Base-by-base conservation (phyloP, 331 rosid species). In the Prunus yedoensis region DNA sequence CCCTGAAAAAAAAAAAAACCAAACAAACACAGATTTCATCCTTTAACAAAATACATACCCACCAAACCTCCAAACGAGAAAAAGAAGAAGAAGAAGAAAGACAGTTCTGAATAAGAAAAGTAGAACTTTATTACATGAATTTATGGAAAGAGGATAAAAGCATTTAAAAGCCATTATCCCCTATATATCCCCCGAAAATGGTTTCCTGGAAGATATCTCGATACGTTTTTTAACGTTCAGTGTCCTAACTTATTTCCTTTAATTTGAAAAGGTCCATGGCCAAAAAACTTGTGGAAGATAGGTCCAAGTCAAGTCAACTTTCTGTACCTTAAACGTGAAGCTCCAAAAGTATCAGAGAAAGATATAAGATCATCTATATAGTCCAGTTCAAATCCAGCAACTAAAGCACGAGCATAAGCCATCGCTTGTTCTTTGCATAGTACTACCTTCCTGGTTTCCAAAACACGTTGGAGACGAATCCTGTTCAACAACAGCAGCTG, bases 381-480 rank as follows among this genome's bases (percentile, higher is more conserved):
- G 77, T 92, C 94, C 32, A 87, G 80, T 63, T 90, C 89, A 80
- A 78, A 95, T 85, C 99, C 97, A 5, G 96, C 89, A 57, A 90
- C 99, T 77, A 92, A 83, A 73, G 99, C 93, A 50, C 99, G 97
- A 20, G 99, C 99, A 81, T 92, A 95, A 57, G 99, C 99, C 99
- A 95, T 95, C 2, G 97, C 99, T 79, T 95, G 99, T 85, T 95
- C 99, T 87, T 90, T 95, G 82, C 80, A 88, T 23, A 95, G 92
- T 74, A 92, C 91, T 11, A 94, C 93, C 86, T 76, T 95, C 52
- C 99, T 93, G 46, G 87, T 90, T 79, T 92, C 97, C 68, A 95
- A 80, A 86, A 95, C 97, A 46, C 96, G 97, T 73, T 85, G 97
- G 85, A 95, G 99, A 60, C 85, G 88, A 81, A 91, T 78, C 91